These are phyloP conservation scores for Penicillium daleae DNA, from an alignment of 495 filamentous ascomycete genomes.

Conservation along the genomic window DNA sequence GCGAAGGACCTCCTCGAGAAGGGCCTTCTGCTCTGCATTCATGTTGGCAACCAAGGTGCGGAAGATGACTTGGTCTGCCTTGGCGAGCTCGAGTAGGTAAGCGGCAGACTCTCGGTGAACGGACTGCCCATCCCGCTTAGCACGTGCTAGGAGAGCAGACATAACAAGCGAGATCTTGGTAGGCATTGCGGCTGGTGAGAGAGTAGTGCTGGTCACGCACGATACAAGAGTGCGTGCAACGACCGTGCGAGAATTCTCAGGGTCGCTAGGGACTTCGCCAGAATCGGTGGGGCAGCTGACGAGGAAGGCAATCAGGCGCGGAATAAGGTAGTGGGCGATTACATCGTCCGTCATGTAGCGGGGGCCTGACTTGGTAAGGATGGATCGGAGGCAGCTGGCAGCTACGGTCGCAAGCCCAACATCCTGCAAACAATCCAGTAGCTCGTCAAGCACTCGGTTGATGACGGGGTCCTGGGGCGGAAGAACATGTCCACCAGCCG, in stretches of 20 bases:
- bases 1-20: slow-evolving; percentile 83
- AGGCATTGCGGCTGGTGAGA: slow-evolving; percentile 51
- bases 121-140: slow-evolving; percentile 51
- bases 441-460: slow-evolving; percentile 67
- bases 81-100: slow-evolving; percentile 80
- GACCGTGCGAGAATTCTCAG: slow-evolving; percentile 69
- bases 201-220: slow-evolving; percentile 60
- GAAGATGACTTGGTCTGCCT: slow-evolving; percentile 72
- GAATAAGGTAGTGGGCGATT: slow-evolving; percentile 73
- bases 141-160: slow-evolving; percentile 77
- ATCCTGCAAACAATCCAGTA: slow-evolving; percentile 84
- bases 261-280: slow-evolving; percentile 62
- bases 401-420: slow-evolving; percentile 81
- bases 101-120: slow-evolving; percentile 71
- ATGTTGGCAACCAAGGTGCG: slow-evolving; percentile 73
- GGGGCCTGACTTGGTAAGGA: slow-evolving; percentile 69
- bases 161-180: slow-evolving; percentile 74
- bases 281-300: slow-evolving; percentile 60
- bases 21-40: slow-evolving; percentile 68
- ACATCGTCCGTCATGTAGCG: slow-evolving; percentile 71
- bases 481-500: slow-evolving; percentile 72
- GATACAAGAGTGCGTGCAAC: slow-evolving; percentile 73
- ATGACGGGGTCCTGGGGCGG: slow-evolving; percentile 73
- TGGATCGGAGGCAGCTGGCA: slow-evolving; percentile 80
- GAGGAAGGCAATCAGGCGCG: slow-evolving; percentile 75